Evolutionary conservation across 352 stramenopile genomes (phyloP).

Genomic region (Phytophthora foliorum): DNA sequence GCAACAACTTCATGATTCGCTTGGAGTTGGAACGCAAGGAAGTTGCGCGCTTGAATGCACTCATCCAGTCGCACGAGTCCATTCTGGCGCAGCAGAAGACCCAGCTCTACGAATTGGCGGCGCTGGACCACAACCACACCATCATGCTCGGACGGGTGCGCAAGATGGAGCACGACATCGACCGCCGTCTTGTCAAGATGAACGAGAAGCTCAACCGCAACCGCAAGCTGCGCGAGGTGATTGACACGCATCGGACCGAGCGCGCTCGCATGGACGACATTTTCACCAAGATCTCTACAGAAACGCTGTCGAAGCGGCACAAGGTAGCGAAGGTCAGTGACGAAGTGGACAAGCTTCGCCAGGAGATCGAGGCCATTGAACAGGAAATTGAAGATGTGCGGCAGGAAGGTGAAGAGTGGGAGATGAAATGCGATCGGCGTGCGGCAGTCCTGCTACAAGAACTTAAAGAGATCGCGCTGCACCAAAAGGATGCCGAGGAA

Average conservation of each 20-base stretch:
- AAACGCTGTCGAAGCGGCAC: conserved; percentile 65
- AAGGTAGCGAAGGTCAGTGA: conserved; percentile 54
- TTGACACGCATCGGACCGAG: conserved; percentile 79
- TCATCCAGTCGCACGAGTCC: conserved; percentile 78
- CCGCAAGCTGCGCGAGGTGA: conserved; percentile 63
- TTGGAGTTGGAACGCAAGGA: conserved; percentile 84
- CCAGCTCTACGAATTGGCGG: conserved; percentile 80
- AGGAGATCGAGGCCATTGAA: conserved; percentile 64
- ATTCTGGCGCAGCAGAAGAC: conserved; percentile 72
- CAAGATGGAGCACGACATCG: conserved; percentile 88
- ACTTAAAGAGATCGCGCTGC: conserved; percentile 72
- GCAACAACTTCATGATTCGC: conserved; percentile 87
- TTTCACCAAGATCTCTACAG: conserved; percentile 76
- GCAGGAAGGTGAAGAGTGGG: conserved; percentile 69
- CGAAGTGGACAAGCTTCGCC: conserved; percentile 67
- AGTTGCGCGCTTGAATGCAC: conserved; percentile 62
- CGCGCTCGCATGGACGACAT: conserved; percentile 78
- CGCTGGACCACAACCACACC: conserved; percentile 76
- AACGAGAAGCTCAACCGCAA: conserved; percentile 84
- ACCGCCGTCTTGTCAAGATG: conserved; percentile 85
- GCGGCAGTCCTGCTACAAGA: conserved; percentile 68
- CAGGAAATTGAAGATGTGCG: conserved; percentile 69
- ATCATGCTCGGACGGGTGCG: conserved; percentile 68
- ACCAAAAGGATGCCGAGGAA: conserved; percentile 65
- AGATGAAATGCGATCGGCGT: conserved; percentile 62